Percentiles rank a stretch among this genome's conserved stretches.
These are phyloP conservation scores for Suhomyces faveliae DNA, from an alignment of 805 yeast species.

Conservation along the genomic window DNA sequence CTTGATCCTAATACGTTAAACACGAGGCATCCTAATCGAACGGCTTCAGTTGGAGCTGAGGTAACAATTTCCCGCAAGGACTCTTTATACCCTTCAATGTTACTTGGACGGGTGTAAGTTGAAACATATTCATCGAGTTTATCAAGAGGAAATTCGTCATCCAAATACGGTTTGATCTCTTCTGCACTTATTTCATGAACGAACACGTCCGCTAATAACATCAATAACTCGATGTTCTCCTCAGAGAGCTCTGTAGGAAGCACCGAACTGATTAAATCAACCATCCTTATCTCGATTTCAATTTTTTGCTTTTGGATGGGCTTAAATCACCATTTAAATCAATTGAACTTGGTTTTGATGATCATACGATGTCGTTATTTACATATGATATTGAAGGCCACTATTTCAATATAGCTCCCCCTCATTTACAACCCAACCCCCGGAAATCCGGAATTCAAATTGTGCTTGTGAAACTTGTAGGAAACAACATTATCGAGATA, in stretches of 20 bases:
- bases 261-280: neutral
- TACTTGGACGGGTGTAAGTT: conserved; percentile 27
- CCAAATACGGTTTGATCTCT: conserved; percentile 23
- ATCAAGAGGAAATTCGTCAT: conserved; percentile 24
- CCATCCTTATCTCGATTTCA: neutral
- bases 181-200: conserved; percentile 33
- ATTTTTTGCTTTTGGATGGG: neutral
- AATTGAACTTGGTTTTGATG: neutral
- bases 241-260: neutral
- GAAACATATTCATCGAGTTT: conserved; percentile 30
- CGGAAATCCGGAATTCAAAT: conserved; percentile 2
- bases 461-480: neutral
- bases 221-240: conserved; percentile 8
- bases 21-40: conserved; percentile 25
- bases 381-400: neutral
- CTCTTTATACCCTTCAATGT: conserved; percentile 25
- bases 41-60: conserved; percentile 15
- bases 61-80: conserved; percentile 14
- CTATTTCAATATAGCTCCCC: neutral
- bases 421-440: neutral
- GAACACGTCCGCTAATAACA: conserved; percentile 33
- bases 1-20: conserved; percentile 30
- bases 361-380: neutral
- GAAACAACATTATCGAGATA: neutral
- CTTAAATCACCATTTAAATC: neutral